phyloP scores from a whole-genome alignment of 192 early-diverging fungal species.

The Dissophora ornata region DNA sequence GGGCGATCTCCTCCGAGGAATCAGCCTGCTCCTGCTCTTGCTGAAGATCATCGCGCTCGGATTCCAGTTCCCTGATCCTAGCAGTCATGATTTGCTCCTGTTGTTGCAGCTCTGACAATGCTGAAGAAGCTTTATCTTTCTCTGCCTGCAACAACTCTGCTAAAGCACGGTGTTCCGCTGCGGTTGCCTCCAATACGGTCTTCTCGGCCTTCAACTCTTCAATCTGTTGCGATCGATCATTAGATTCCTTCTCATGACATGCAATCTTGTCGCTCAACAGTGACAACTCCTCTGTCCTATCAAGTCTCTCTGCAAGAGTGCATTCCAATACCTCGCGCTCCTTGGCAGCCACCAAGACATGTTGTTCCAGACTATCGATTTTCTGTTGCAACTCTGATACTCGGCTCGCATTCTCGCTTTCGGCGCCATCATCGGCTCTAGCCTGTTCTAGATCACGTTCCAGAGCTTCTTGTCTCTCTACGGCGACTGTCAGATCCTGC shows the following conservation, averaged over 20 bases:
- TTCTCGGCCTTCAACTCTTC: neutral
- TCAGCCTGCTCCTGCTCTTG: too few relatives aligned
- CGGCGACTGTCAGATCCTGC: neutral
- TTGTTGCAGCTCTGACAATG: neutral
- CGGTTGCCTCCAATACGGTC: neutral
- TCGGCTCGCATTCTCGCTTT: neutral
- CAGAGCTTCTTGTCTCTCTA: too few relatives aligned
- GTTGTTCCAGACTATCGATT: neutral
- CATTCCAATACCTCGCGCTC: constrained; percentile 7
- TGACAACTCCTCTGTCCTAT: neutral
- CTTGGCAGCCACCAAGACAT: neutral
- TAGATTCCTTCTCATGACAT: neutral
- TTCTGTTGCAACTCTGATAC: neutral
- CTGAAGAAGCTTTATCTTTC: neutral
- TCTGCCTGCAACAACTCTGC: neutral
- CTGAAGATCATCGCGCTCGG: neutral
- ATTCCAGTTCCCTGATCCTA: constrained; percentile 14
- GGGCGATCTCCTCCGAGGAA: too few relatives aligned
- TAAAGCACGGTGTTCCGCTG: too few relatives aligned
- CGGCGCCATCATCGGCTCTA: neutral
- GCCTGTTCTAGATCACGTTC: too few relatives aligned
- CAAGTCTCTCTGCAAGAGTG: neutral
- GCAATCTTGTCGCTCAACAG: neutral
- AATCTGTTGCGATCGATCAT: neutral
- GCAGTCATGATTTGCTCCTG: neutral